phyloP scores from a whole-genome alignment of 129 eudicot genomes.

The Flaveria robusta region DNA sequence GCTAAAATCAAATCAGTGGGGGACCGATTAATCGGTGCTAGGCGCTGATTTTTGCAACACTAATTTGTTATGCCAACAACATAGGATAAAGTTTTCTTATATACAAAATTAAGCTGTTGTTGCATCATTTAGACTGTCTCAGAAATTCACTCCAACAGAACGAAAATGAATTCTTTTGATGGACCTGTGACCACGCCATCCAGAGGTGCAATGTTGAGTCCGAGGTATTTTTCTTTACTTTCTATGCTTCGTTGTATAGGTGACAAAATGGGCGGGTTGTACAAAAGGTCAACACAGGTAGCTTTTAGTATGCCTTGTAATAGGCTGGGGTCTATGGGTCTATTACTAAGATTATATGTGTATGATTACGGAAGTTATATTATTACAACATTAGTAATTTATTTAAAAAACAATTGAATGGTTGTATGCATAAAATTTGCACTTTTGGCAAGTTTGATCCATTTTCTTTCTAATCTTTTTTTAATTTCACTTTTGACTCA shows the following conservation, averaged over 20 bases:
- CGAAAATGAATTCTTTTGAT: conserved; percentile 44
- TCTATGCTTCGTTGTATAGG: no score
- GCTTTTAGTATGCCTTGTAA: neutral
- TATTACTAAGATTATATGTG: no score
- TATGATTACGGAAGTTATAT: neutral
- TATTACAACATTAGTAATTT: neutral
- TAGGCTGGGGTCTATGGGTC: neutral
- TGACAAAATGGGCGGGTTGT: neutral
- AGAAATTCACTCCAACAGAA: conserved; percentile 63
- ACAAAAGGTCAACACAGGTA: neutral
- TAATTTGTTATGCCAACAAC: no score
- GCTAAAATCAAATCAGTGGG: no score
- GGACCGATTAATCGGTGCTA: no score
- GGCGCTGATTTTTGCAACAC: no score
- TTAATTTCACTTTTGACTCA: neutral
- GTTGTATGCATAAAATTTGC: neutral
- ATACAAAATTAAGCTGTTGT: neutral
- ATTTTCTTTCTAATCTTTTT: neutral
- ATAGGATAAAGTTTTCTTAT: no score
- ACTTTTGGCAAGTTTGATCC: neutral
- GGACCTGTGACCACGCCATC: conserved; percentile 45
- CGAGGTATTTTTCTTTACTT: conserved; percentile 48
- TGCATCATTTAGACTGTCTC: conserved; percentile 47
- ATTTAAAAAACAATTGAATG: no score
- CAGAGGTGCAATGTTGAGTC: conserved; percentile 57